Evolutionary conservation across 805 yeast genomes (phyloP).

Genomic region (Yarrowia sp.): DNA sequence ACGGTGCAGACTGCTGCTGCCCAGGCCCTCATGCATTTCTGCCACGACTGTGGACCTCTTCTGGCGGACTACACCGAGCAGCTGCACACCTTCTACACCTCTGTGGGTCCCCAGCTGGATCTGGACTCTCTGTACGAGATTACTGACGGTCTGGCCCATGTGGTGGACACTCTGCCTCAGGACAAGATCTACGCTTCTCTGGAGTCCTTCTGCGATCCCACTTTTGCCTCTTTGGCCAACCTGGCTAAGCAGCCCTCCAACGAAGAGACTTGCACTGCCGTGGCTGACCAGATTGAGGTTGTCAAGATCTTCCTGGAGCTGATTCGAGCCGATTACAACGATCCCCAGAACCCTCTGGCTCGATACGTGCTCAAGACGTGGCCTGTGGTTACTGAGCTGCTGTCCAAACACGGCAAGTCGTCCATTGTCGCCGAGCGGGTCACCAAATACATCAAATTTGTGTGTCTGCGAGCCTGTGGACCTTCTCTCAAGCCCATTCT

Average conservation of each 20-base stretch:
- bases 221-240: slow-evolving; percentile 53
- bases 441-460: slow-evolving; percentile 68
- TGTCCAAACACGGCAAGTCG: slow-evolving; percentile 64
- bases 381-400: slow-evolving; percentile 61
- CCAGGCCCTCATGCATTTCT: slow-evolving; percentile 90
- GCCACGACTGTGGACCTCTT: slow-evolving; percentile 82
- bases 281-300: slow-evolving; percentile 79
- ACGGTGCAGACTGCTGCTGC: slow-evolving; percentile 85
- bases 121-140: slow-evolving; percentile 75
- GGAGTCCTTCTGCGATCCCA: slow-evolving; percentile 70
- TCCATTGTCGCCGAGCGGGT: slow-evolving; percentile 75
- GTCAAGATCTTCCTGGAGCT: slow-evolving; percentile 65
- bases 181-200: slow-evolving; percentile 62
- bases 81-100: slow-evolving; percentile 73
- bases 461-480: slow-evolving; percentile 65
- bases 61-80: slow-evolving; percentile 75
- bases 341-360: slow-evolving; percentile 58
- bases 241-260: slow-evolving; percentile 46
- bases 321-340: slow-evolving; percentile 55
- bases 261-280: slow-evolving; percentile 54
- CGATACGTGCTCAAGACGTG: slow-evolving; percentile 61
- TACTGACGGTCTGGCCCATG: slow-evolving; percentile 88
- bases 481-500: slow-evolving; percentile 64
- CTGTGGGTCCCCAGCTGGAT: slow-evolving; percentile 63
- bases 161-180: slow-evolving; percentile 64